Percentiles rank a stretch among this genome's conserved stretches.
phyloP scores from a whole-genome alignment of 176 grass and related monocot species.

The Melocanna baccifera region DNA sequence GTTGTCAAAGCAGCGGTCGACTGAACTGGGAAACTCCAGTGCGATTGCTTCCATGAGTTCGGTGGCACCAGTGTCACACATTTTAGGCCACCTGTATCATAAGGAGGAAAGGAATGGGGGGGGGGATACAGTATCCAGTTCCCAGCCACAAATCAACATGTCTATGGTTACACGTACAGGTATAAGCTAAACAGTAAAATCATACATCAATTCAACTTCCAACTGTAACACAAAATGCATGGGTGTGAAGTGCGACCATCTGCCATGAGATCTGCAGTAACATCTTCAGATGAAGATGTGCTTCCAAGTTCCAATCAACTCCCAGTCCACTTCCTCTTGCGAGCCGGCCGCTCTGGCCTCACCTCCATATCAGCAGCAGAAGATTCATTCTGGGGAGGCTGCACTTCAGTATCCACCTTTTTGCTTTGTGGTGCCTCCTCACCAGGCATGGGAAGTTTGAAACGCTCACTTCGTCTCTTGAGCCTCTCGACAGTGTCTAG shows the following conservation, averaged over 20 bases:
- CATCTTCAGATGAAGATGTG: not conserved
- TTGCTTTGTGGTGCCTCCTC: slow-evolving; percentile 58
- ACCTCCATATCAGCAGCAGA: slow-evolving; percentile 61
- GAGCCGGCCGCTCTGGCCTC: slow-evolving; percentile 81
- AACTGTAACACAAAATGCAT: slow-evolving; percentile 26
- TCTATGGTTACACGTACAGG: slow-evolving; percentile 52
- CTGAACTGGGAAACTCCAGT: slow-evolving; percentile 22
- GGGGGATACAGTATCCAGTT: slow-evolving; percentile 48
- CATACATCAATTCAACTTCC: slow-evolving; percentile 46
- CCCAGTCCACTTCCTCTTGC: slow-evolving; percentile 97
- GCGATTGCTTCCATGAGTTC: not conserved
- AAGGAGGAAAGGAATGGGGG: not conserved
- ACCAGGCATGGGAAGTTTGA: slow-evolving; percentile 90
- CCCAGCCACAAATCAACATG: slow-evolving; percentile 35
- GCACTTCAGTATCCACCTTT: slow-evolving; percentile 63
- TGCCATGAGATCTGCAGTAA: slow-evolving; percentile 13
- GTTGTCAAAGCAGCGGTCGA: not conserved
- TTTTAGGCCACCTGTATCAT: not conserved
- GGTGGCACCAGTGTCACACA: slow-evolving; percentile 32
- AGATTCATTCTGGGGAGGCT: slow-evolving; percentile 49
- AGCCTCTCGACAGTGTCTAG: slow-evolving; percentile 91
- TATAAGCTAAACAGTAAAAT: slow-evolving; percentile 49
- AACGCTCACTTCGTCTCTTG: slow-evolving; percentile 91
- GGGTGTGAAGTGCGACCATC: not conserved
- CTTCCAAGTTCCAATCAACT: slow-evolving; percentile 42